phyloP scores from a whole-genome alignment of 2,329 filamentous ascomycete species.

The Helotiales sp. region DNA sequence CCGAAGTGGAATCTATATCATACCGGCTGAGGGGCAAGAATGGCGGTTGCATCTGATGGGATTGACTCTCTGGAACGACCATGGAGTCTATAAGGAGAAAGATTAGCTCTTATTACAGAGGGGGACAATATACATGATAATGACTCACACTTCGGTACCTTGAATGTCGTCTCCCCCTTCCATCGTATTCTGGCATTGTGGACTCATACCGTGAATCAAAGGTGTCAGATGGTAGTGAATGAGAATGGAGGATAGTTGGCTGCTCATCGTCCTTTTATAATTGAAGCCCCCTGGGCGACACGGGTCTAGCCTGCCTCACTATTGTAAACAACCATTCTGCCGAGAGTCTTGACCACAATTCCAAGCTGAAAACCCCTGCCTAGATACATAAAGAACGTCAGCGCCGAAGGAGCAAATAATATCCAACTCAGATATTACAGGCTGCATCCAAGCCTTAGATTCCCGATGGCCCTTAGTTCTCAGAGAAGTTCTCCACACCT shows the following conservation, averaged over 20 bases:
- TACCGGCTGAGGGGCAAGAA: neutral
- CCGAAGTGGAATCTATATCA: neutral
- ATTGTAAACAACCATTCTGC: neutral
- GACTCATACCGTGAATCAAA: constrained; percentile 1
- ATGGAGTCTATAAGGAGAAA: constrained; percentile 4
- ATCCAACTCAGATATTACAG: no score
- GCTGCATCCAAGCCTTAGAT: no score
- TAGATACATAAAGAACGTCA: no score
- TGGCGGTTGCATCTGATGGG: neutral
- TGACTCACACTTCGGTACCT: constrained; percentile 4
- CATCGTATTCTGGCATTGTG: neutral
- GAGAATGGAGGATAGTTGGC: neutral
- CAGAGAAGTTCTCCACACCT: no score
- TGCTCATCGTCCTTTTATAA: neutral
- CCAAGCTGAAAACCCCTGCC: neutral
- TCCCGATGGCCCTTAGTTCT: no score
- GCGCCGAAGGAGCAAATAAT: no score
- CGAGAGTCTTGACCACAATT: neutral
- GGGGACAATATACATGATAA: neutral
- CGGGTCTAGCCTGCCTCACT: neutral
- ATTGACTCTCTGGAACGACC: neutral
- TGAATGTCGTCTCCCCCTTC: constrained; percentile 1
- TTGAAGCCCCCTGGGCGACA: neutral
- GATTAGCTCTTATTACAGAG: constrained; percentile 4
- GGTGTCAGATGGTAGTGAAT: neutral